Evolutionary conservation across 1,284 basidiomycete species (phyloP).

Genomic region (Leccinum angustisporum): DNA sequence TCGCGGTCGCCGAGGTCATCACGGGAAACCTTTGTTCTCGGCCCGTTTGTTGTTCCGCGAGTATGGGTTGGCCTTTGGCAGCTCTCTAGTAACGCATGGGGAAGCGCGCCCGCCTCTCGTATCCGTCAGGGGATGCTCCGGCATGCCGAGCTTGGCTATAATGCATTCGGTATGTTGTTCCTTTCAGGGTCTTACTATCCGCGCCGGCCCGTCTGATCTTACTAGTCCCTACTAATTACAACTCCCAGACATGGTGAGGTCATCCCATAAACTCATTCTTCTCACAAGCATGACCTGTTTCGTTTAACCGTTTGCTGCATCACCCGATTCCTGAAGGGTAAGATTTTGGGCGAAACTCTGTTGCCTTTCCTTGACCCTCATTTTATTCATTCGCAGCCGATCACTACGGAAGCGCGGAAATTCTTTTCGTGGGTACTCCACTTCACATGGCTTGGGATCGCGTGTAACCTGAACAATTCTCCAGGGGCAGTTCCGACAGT

Average conservation of each 20-base stretch:
- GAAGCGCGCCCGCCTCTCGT: slow-evolving; percentile 63
- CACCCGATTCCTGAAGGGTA: slow-evolving; percentile 19
- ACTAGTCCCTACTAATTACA: neutral
- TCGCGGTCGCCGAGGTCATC: slow-evolving; percentile 11
- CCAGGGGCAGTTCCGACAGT: slow-evolving; percentile 67
- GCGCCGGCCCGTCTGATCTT: no score
- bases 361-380: neutral
- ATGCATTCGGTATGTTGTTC: slow-evolving; percentile 61
- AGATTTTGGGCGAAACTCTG: neutral
- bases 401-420: slow-evolving; percentile 79
- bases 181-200: neutral
- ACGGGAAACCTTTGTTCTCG: slow-evolving; percentile 59
- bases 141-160: slow-evolving; percentile 65
- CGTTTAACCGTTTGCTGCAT: slow-evolving; percentile 4
- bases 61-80: slow-evolving; percentile 82
- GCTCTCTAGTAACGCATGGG: slow-evolving; percentile 80
- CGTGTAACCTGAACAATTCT: slow-evolving; percentile 13
- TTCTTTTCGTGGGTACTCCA: slow-evolving; percentile 62
- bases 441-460: neutral
- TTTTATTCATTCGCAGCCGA: slow-evolving; percentile 52
- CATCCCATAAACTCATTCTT: slow-evolving; percentile 13
- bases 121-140: slow-evolving; percentile 67
- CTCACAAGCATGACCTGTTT: slow-evolving; percentile 17
- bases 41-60: slow-evolving; percentile 59
- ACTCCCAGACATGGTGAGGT: slow-evolving; percentile 56